A percentile compares a stretch with the other conserved stretches of the same genome.
phyloP scores from a whole-genome alignment of 257 asterid genomes.

The Leptodermis oblonga region DNA sequence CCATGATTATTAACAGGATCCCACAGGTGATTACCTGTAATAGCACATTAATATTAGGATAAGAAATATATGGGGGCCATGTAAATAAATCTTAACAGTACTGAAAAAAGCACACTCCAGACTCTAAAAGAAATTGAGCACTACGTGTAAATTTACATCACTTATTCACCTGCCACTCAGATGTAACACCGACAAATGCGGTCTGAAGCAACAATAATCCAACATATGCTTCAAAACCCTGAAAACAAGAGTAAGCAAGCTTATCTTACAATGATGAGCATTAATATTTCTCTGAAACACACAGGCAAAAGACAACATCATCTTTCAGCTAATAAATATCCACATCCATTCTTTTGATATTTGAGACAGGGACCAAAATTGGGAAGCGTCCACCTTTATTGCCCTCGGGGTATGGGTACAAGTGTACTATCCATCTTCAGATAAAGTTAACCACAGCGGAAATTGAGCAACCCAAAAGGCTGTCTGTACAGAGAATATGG shows the following conservation, averaged over 20 bases:
- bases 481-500: neutral
- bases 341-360: neutral
- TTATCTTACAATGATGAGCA: neutral
- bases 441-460: neutral
- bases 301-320: neutral
- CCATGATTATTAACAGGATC: conserved; percentile 85
- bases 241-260: conserved; percentile 23
- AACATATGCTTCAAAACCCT: conserved; percentile 91
- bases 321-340: neutral
- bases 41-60: conserved; percentile 5
- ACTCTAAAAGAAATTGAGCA: neutral
- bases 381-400: neutral
- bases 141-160: conserved; percentile 15
- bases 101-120: neutral
- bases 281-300: neutral
- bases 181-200: conserved; percentile 58
- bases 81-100: neutral
- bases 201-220: conserved; percentile 82
- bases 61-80: neutral
- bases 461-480: neutral
- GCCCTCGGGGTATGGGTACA: neutral
- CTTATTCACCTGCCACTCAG: conserved; percentile 87
- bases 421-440: neutral
- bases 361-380: neutral
- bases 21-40: conserved; percentile 89